Conservation (phyloP, 176 grass and related monocot genomes). For the Tillandsia leiboldiana region DNA sequence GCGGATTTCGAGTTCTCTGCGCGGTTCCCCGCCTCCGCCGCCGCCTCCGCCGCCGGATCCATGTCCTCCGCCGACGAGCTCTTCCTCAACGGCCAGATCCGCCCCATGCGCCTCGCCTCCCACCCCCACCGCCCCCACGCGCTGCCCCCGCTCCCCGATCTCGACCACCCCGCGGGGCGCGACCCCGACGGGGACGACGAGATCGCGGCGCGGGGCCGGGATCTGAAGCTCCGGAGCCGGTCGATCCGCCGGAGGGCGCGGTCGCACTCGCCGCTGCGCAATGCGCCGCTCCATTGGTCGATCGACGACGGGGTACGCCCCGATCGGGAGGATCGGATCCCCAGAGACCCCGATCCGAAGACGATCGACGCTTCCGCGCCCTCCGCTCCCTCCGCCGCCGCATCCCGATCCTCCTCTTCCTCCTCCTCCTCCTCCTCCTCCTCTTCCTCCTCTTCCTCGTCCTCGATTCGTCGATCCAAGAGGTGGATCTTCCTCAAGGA, state of each 20-base stretch:
- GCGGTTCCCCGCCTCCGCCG: slow-evolving; percentile 7
- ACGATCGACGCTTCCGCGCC: slow-evolving; percentile 11
- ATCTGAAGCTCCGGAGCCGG: slow-evolving; percentile 19
- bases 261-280: slow-evolving; percentile 18
- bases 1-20: slow-evolving; percentile 28
- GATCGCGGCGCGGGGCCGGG: not conserved
- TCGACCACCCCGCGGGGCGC: slow-evolving; percentile 5
- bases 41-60: slow-evolving; percentile 2
- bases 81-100: slow-evolving; percentile 25
- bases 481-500: slow-evolving; percentile 21
- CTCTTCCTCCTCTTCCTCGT: slow-evolving; percentile 19
- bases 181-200: not conserved
- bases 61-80: slow-evolving; percentile 24
- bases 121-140: slow-evolving; percentile 17
- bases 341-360: slow-evolving; percentile 11
- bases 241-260: slow-evolving; percentile 18
- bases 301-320: not conserved
- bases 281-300: slow-evolving; percentile 9
- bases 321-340: not conserved
- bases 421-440: slow-evolving; percentile 21
- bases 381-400: not conserved
- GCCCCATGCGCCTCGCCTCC: slow-evolving; percentile 20
- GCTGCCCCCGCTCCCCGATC: slow-evolving; percentile 13
- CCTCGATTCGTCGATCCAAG: slow-evolving; percentile 3
- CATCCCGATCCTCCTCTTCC: slow-evolving; percentile 11